phyloP scores from a whole-genome alignment of 2,329 filamentous ascomycete genomes.

The Xylariaceae sp. region DNA sequence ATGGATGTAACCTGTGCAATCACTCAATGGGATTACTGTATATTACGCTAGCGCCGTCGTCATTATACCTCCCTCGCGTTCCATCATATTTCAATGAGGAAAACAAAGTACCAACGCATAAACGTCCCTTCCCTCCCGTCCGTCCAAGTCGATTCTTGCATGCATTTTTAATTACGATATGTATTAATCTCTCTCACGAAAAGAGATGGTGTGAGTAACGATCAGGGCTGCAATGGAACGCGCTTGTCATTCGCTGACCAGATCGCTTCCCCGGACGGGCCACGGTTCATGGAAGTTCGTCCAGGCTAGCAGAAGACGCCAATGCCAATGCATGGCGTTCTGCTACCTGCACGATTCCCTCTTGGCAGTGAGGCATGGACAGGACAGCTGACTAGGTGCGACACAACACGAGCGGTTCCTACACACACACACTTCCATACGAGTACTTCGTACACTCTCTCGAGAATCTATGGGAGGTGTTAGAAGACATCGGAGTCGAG shows the following conservation, averaged over 20 bases:
- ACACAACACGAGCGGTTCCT: conserved; percentile 1
- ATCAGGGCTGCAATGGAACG: conserved; percentile 1
- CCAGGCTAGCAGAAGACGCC: conserved; percentile 5
- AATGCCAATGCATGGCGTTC: conserved; percentile 16
- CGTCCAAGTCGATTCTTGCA: too few species aligned
- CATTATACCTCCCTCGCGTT: too few species aligned
- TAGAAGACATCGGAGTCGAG: too few species aligned
- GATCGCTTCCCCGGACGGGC: conserved; percentile 15
- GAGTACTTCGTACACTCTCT: too few species aligned
- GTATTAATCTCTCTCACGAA: background rate
- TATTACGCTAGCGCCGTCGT: background rate
- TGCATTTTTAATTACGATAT: too few species aligned
- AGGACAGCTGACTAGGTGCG: conserved; percentile 12
- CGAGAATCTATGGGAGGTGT: too few species aligned
- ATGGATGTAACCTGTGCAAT: background rate
- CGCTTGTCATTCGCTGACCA: conserved; percentile 6
- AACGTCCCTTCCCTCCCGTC: background rate
- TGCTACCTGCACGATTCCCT: conserved; percentile 14
- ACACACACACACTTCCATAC: background rate
- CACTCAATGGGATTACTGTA: background rate
- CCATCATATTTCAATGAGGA: too few species aligned
- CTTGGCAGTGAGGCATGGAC: conserved; percentile 9
- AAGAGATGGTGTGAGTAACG: conserved; percentile 5
- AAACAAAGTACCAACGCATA: background rate
- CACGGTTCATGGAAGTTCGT: conserved; percentile 3